Evolutionary conservation across 116 monocot species (phyloP).

Genomic region (Dioscorea cayenensis): DNA sequence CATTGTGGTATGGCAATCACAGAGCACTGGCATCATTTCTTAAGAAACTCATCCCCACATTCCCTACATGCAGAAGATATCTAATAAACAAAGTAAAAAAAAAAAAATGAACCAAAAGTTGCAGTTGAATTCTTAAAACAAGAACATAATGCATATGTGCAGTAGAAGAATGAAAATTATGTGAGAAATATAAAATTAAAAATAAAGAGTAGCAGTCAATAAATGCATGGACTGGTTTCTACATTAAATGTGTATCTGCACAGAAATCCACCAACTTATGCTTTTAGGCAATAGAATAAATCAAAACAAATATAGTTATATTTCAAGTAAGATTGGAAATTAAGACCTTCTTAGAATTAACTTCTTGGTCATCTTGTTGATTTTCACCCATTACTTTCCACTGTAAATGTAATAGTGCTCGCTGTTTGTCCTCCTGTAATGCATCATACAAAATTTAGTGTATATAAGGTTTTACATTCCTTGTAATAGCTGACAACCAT

Average conservation of each 20-base stretch:
- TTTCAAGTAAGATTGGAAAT: not conserved
- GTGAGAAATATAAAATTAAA: too few species aligned
- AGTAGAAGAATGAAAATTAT: too few species aligned
- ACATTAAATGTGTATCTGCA: not conserved
- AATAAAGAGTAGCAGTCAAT: too few species aligned
- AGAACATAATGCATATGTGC: too few species aligned
- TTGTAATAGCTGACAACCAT: not conserved
- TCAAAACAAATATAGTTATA: not conserved
- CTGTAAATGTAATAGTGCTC: slow-evolving; percentile 77
- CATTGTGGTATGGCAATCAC: too few species aligned
- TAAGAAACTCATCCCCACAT: too few species aligned
- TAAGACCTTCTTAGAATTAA: slow-evolving; percentile 80
- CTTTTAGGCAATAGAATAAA: not conserved
- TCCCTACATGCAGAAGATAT: too few species aligned
- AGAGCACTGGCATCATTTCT: too few species aligned
- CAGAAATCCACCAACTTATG: not conserved
- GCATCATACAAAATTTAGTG: slow-evolving; percentile 6
- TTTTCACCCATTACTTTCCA: slow-evolving; percentile 97
- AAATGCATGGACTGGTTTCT: not conserved
- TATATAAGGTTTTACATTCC: not conserved
- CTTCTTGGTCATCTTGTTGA: slow-evolving; percentile 86
- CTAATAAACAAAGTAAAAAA: too few species aligned
- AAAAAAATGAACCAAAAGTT: too few species aligned
- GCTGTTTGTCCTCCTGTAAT: slow-evolving; percentile 86
- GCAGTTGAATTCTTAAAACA: too few species aligned